phyloP scores from a whole-genome alignment of 2,329 filamentous ascomycete genomes.

The Incumbomyces lentus region DNA sequence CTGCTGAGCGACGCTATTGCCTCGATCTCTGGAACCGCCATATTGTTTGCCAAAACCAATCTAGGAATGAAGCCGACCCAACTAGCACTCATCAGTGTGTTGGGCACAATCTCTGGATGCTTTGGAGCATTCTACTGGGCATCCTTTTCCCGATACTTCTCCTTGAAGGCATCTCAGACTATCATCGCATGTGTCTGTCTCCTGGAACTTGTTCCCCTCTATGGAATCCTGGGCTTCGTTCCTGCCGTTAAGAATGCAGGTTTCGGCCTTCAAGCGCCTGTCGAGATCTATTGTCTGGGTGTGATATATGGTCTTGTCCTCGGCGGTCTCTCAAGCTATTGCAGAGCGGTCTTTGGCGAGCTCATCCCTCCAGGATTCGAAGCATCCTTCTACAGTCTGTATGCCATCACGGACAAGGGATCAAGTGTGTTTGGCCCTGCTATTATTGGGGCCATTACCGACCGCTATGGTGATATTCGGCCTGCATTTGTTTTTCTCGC shows the following conservation, averaged over 20 bases:
- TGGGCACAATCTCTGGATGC: conserved; percentile 74
- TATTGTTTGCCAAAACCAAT: conserved; percentile 89
- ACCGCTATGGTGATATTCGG: conserved; percentile 67
- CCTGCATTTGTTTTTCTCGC: conserved; percentile 90
- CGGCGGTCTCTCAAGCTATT: conserved; percentile 86
- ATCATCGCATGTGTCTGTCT: conserved; percentile 84
- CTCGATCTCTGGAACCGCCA: conserved; percentile 89
- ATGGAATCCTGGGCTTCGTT: conserved; percentile 79
- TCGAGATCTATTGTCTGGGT: conserved; percentile 93
- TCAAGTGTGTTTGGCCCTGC: conserved; percentile 88
- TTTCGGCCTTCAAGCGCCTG: conserved; percentile 78
- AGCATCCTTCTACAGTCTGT: conserved; percentile 90
- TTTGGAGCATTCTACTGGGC: conserved; percentile 86
- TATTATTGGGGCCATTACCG: conserved; percentile 87
- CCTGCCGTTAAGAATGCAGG: conserved; percentile 68
- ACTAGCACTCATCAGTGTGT: conserved; percentile 85
- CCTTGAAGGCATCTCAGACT: conserved; percentile 69
- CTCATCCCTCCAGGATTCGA: conserved; percentile 90
- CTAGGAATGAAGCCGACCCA: conserved; percentile 82
- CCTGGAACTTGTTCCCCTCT: conserved; percentile 86
- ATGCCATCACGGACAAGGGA: conserved; percentile 95
- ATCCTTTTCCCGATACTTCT: conserved; percentile 58
- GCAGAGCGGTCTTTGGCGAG: conserved; percentile 82
- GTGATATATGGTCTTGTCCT: conserved; percentile 88
- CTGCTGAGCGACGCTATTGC: conserved; percentile 88